Percentiles rank a stretch among this genome's conserved stretches.
These are phyloP conservation scores for Didymella pinodella DNA, from an alignment of 2,329 filamentous ascomycete genomes.

Conservation along the genomic window DNA sequence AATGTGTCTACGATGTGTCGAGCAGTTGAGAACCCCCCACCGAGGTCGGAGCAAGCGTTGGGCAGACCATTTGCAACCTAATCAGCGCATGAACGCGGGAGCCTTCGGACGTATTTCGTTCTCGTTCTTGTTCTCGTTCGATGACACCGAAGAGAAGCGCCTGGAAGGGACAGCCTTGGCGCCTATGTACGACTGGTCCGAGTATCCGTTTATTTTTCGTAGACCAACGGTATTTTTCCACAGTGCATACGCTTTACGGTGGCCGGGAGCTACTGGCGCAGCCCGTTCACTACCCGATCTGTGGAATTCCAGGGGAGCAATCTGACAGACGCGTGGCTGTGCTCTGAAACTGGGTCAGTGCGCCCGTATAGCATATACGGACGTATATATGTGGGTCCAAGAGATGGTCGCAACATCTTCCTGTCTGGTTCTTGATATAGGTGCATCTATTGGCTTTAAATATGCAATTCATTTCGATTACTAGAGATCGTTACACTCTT, in stretches of 20 bases:
- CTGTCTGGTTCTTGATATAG: neutral
- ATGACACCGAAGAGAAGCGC: neutral
- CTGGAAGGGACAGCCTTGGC: neutral
- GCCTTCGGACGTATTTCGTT: too few relatives aligned
- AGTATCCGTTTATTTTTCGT: neutral
- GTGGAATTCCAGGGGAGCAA: neutral
- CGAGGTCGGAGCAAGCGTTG: too few relatives aligned
- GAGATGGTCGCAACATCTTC: slow-evolving; percentile 1
- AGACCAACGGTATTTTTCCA: neutral
- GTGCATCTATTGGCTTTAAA: slow-evolving; percentile 3
- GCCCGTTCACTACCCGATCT: neutral
- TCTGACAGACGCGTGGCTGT: slow-evolving; percentile 12
- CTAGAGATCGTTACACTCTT: neutral
- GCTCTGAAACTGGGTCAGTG: slow-evolving; percentile 15
- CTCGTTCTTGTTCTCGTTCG: neutral
- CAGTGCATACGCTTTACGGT: neutral
- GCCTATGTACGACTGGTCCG: neutral
- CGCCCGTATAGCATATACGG: slow-evolving; percentile 20
- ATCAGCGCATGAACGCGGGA: too few relatives aligned
- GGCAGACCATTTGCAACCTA: too few relatives aligned
- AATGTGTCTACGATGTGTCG: too few relatives aligned
- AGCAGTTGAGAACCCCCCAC: too few relatives aligned
- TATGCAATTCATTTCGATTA: neutral
- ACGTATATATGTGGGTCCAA: slow-evolving; percentile 13
- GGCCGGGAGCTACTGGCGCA: neutral